Conservation (phyloP, 306 rosid species). For the Astragalus glycyphyllos region DNA sequence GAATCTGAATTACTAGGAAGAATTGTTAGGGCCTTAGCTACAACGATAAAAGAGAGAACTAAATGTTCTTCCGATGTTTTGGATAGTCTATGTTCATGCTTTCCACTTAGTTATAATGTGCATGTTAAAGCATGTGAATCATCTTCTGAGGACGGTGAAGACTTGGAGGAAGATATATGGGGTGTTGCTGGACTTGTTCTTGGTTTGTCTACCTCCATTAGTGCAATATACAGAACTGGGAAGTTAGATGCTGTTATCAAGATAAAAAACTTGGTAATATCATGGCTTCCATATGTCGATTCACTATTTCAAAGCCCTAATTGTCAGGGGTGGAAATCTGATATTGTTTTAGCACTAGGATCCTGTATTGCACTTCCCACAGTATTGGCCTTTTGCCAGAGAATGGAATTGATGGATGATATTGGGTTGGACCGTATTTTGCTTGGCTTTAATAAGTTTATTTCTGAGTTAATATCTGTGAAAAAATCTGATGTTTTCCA, state of each 20-base stretch:
- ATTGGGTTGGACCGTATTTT: conserved; percentile 64
- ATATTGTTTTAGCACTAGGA: conserved; percentile 72
- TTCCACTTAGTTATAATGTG: conserved; percentile 52
- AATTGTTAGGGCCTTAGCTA: conserved; percentile 64
- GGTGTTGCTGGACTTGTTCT: conserved; percentile 95
- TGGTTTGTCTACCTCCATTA: conserved; percentile 76
- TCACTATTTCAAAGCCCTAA: conserved; percentile 48
- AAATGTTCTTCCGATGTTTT: conserved; percentile 60
- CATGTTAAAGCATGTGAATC: conserved; percentile 47
- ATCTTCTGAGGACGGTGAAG: conserved; percentile 53
- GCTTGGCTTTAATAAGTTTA: conserved; percentile 66
- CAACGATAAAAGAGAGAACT: conserved; percentile 60
- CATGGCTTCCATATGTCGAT: conserved; percentile 76
- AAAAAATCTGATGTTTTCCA: conserved; percentile 61
- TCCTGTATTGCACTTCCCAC: conserved; percentile 90
- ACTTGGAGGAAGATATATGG: conserved; percentile 87
- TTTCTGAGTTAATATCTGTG: conserved; percentile 71
- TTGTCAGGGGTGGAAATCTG: conserved; percentile 48
- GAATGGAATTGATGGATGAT: conserved; percentile 76
- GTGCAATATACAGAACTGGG: conserved; percentile 81
- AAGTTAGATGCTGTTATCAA: conserved; percentile 69
- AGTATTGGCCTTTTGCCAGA: conserved; percentile 73
- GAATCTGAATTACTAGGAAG: conserved; percentile 71
- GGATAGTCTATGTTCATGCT: conserved; percentile 64
- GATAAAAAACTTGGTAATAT: conserved; percentile 69